phyloP scores from a whole-genome alignment of 768 basidiomycete species.

The Auriscalpium orientale region DNA sequence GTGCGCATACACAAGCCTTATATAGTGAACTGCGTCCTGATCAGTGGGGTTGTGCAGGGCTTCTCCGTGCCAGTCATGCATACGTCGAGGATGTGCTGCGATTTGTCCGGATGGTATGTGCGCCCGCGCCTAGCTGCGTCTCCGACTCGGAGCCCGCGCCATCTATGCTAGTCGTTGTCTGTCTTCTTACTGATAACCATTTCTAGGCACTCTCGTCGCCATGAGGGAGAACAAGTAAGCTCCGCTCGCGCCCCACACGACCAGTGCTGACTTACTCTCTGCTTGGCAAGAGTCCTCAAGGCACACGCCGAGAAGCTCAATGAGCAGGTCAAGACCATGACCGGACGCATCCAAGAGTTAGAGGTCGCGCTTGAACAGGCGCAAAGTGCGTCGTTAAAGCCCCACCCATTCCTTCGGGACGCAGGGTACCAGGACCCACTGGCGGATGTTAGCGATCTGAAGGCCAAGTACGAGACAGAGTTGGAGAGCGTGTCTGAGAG shows the following conservation, averaged over 20 bases:
- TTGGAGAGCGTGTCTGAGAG: slow-evolving; percentile 26
- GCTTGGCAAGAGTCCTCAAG: slow-evolving; percentile 39
- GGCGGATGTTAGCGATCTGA: not conserved
- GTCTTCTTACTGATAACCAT: not conserved
- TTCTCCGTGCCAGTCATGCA: slow-evolving; percentile 50
- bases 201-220: slow-evolving; percentile 37
- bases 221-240: slow-evolving; percentile 51
- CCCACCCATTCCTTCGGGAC: not conserved
- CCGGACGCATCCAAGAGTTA: slow-evolving; percentile 36
- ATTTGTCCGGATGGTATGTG: slow-evolving; percentile 44
- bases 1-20: slow-evolving; percentile 15
- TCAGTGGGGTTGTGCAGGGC: slow-evolving; percentile 23
- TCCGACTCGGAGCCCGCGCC: too few relatives aligned
- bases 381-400: slow-evolving; percentile 3
- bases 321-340: slow-evolving; percentile 39
- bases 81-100: slow-evolving; percentile 43
- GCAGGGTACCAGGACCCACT: not conserved
- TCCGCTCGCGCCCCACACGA: not conserved
- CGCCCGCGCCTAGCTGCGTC: not conserved
- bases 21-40: not conserved
- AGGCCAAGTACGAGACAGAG: slow-evolving; percentile 16
- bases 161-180: not conserved
- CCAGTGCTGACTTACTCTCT: not conserved
- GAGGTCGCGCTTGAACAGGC: slow-evolving; percentile 32
- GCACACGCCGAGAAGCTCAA: slow-evolving; percentile 39